Base-by-base conservation (phyloP, 2,329 filamentous ascomycete genomes). In the Dactylellina leptospora region DNA sequence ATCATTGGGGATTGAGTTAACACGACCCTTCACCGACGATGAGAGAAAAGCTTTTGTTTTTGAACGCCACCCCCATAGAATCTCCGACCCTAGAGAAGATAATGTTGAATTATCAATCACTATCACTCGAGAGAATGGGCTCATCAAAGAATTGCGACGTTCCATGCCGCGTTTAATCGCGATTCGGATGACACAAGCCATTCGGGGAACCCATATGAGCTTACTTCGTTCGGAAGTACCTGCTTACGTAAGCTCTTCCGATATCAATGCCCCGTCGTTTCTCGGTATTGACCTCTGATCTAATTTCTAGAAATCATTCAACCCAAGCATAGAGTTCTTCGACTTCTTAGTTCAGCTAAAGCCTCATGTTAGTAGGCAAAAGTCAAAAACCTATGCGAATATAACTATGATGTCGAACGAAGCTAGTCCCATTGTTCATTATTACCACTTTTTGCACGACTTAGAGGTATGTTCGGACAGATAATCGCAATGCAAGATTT, bases 151-250 rank as follows among this genome's bases (percentile, higher is more conserved):
- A 28, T 8, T 71, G 28, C 23, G 33, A 11, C 25, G 28, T 8
- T 13, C 11, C 3, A 28, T 71, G 20, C 64, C 64, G 10, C 47
- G 44, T 9, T 47, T 56, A 23, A 50, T 71, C 18, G 64, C 64
- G 1, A 38, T 25, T 8, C 25, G 64, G 8, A 71, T 71, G 64
- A 62, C 64, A 13, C 50, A 71, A 11, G 20, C 62, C n/a, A 58
- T 58, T 5, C 45, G 51, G 25, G 36, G 58, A 71, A 30, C 56
- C n/a, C 50, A 60, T 9, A 23, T 4, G 1, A 40, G 23, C 23
- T 45, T 71, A 30, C 4, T 30, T 13, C 13, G 33, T 16, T 16
- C 2, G 13, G 27, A 22, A 1, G 44, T 22, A 11, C 33, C 42
- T 2, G n/a, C 45, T 27, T 10, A 28, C 9, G 64, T 71, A 22